Base-by-base conservation (phyloP, 1,284 basidiomycete species). In the Leccinum griseonigrum region DNA sequence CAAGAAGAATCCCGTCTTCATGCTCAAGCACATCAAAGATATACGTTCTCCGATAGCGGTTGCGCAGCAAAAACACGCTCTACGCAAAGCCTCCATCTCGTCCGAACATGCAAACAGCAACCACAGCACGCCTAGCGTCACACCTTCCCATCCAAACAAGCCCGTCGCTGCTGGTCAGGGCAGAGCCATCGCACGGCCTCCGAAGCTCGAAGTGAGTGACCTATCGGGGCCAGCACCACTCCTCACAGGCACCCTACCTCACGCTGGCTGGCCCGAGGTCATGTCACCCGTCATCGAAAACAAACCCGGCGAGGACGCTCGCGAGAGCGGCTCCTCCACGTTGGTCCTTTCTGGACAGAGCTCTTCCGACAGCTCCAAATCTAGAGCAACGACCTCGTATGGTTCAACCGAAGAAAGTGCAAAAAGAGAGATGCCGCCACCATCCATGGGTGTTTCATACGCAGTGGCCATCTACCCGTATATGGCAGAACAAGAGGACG, bases 1-100 rank as follows among this genome's bases (percentile, higher is more conserved):
- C 4, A 95, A 95, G 75, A 97, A 98, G 78, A 95, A 96, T 65
- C 97, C 97, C 0, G 95, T 98, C 11, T 99, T 99, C 76, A 98
- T 98, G 95, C 86, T 99, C 48, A 92, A 98, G 63, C 96, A 98
- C 71, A 97, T 99, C 74, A 95, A 95, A 71, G 97, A 99, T 71
- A 97, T 99, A 66, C 92, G 95, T 59, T 97, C 95, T 16, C 97
- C 97, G 0, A 98, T 97, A 63, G 92, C 89, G 1, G 93, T 97
- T 32, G 96, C 95, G 8, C 91, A 95, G 68, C 92, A 95, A 75
- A 98, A 98, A 75, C 94, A 97, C 70, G 92, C 92, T 11, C 84
- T 88, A 8, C 85, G 91, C 58, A 92, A 90, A 75, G 89, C 88
- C 2, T 85, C 85, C 16, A 64, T 72, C 53, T 66, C 72, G 4